Base-by-base conservation (phyloP, 345 rosid species). In the Triadica sebifera region DNA sequence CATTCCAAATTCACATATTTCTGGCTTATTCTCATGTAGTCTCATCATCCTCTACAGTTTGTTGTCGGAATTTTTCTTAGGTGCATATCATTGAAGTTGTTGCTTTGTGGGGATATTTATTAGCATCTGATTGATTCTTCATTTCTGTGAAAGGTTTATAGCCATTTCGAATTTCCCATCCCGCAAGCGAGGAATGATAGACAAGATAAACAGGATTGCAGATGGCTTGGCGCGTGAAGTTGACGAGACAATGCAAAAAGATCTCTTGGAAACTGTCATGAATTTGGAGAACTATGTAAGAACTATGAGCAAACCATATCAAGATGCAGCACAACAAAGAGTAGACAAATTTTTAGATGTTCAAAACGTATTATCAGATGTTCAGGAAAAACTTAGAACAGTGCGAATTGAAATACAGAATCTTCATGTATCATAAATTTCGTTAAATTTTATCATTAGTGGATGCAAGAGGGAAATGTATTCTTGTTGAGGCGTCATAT, bases 221-320 rank as follows among this genome's bases (percentile, higher is more conserved):
- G 85, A 88, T 72, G 91, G 85, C 8, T 84, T 90, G 64, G 91
- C 91, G 62, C 81, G 69, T 8, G 91, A 95, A 75, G 85, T 95
- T 22, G 99, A 95, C 79, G 93, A 86, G 60, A 93, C 96, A 60
- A 95, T 95, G 99, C 88, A 83, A 72, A 91, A 86, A 77, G 99
- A 95, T 87, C 89, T 91, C 65, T 53, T 56, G 72, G 91, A 85
- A 80, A 81, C 88, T 1, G 56, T 84, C 19, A 37, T 24, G 41
- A 85, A 86, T 78, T 64, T 95, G 80, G 88, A 85, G 41, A 84
- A 80, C 65, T 90, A 87, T 66, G 90, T 91, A 34, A 83, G 74
- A 74, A 78, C 70, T 10, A 79, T 86, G 41, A 90, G 90, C 81
- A 90, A 85, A 79, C 97, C 99, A 17, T 91, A 88, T 75, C 91